Conservation (phyloP, 345 rosid species). For the Limnanthes douglasii region DNA sequence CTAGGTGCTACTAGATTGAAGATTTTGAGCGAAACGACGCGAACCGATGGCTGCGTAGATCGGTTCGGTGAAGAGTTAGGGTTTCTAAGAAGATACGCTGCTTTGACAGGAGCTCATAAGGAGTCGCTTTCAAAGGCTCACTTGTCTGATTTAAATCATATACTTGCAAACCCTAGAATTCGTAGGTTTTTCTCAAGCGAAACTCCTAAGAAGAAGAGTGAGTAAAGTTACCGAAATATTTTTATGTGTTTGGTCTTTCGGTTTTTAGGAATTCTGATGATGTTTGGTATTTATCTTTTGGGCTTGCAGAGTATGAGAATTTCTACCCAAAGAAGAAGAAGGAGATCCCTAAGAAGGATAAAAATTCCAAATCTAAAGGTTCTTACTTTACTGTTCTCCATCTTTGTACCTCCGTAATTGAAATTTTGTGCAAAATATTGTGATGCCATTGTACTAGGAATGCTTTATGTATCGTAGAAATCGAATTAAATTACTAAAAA, state of each 20-base stretch:
- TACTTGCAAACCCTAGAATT: conserved; percentile 35
- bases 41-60: conserved; percentile 7
- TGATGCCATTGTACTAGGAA: background rate
- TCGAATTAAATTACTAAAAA: background rate
- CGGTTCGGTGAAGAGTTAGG: conserved; percentile 16
- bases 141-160: conserved; percentile 26
- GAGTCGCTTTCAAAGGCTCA: conserved; percentile 9
- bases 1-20: conserved; percentile 16
- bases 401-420: background rate
- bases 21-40: conserved; percentile 2
- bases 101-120: conserved; percentile 17
- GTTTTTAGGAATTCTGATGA: too few species aligned
- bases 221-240: too few species aligned
- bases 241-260: too few species aligned
- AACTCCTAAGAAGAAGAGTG: conserved; percentile 53
- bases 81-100: conserved; percentile 25
- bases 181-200: conserved; percentile 35
- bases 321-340: conserved; percentile 74
- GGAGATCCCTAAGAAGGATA: conserved; percentile 61
- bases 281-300: too few species aligned
- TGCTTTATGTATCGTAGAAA: background rate
- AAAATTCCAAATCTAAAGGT: conserved; percentile 84
- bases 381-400: background rate
- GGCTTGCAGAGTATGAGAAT: conserved; percentile 78
- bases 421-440: background rate